Conservation (phyloP, 2,329 filamentous ascomycete genomes). For the Paracoccidioides lutzii region DNA sequence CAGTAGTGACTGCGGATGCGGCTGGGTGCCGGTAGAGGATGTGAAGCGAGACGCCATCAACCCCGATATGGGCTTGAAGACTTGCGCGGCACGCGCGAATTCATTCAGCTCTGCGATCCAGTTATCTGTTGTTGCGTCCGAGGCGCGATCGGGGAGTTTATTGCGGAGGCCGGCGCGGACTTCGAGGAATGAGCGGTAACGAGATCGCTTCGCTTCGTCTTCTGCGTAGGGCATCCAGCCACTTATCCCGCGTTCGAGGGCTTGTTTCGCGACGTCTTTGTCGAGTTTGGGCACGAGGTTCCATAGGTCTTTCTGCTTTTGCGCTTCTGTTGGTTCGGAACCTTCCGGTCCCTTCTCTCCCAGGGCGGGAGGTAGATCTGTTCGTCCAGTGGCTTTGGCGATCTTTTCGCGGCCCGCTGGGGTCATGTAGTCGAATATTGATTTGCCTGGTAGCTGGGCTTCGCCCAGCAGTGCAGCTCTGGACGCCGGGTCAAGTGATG, state of each 20-base stretch:
- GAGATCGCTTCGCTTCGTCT: slow-evolving; percentile 61
- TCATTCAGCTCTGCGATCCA: slow-evolving; percentile 70
- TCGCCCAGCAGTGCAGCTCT: slow-evolving; percentile 75
- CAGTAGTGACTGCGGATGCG: slow-evolving; percentile 14
- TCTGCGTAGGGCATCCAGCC: slow-evolving; percentile 77
- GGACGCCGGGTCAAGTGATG: slow-evolving; percentile 60
- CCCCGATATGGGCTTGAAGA: slow-evolving; percentile 86
- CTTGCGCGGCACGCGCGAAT: slow-evolving; percentile 58
- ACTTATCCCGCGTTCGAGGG: slow-evolving; percentile 50
- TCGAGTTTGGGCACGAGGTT: slow-evolving; percentile 52
- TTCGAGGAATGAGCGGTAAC: slow-evolving; percentile 74
- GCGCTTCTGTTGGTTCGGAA: slow-evolving; percentile 49
- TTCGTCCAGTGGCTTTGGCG: slow-evolving; percentile 59
- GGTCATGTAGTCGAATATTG: slow-evolving; percentile 86
- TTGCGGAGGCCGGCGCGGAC: slow-evolving; percentile 52
- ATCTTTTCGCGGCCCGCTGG: slow-evolving; percentile 64
- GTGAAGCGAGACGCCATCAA: slow-evolving; percentile 92
- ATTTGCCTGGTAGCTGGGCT: slow-evolving; percentile 71
- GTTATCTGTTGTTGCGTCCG: slow-evolving; percentile 49
- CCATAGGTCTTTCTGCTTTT: slow-evolving; percentile 47
- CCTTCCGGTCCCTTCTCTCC: slow-evolving; percentile 58
- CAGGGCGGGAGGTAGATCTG: slow-evolving; percentile 61
- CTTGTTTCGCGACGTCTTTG: slow-evolving; percentile 53
- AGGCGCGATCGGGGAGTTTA: slow-evolving; percentile 44
- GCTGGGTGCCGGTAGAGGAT: slow-evolving; percentile 42